Base-by-base conservation (phyloP, 169 alveolate species). In the Cryptosporidium felis region DNA sequence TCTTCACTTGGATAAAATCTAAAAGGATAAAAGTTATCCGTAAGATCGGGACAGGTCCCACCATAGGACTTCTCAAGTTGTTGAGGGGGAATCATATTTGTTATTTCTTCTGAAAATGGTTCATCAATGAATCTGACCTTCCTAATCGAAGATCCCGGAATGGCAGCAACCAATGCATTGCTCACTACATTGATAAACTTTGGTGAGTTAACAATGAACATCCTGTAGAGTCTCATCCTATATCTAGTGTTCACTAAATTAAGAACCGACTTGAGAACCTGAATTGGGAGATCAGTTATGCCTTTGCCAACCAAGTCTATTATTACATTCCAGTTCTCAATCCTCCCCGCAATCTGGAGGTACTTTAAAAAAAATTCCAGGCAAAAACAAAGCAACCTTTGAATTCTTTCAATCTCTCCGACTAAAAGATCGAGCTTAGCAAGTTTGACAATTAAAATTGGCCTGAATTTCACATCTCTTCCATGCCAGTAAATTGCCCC, bases 401-500 rank as follows among this genome's bases (percentile, higher is more conserved):
- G 74, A 12, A 80, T 61, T 23, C 88, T 58, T 30, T 85, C 61
- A 3, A 62, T 38, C 16, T 61, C 80, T 5, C 89, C 89, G n/a
- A 47, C 82, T 9, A 74, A 56, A 2, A 36, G 38, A 53, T 74
- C 85, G 9, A 74, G 32, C 30, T 16, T 74, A 23, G 46, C 85
- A 34, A 74, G 65, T 21, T 80, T 79, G 14, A 85, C 65, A 60
- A 67, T 45, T 18, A 85, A 30, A 10, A 85, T 56, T 16, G 91
- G 91, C 32, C 91, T 67, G 60, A 6, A 85, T 21, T 67, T 53
- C n/a, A 49, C 34, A 53, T 85, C 91, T 34, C 90, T 51, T 14
- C 91, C 91, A 38, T 85, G 91, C 66, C 85, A 80, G 18, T 85
- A 85, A 16, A 85, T 58, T 9, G 88, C 65, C 18, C 91, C 91